These are phyloP conservation scores for Aspergillus tamarii DNA, from an alignment of 2,329 filamentous ascomycete genomes.

Conservation along the genomic window DNA sequence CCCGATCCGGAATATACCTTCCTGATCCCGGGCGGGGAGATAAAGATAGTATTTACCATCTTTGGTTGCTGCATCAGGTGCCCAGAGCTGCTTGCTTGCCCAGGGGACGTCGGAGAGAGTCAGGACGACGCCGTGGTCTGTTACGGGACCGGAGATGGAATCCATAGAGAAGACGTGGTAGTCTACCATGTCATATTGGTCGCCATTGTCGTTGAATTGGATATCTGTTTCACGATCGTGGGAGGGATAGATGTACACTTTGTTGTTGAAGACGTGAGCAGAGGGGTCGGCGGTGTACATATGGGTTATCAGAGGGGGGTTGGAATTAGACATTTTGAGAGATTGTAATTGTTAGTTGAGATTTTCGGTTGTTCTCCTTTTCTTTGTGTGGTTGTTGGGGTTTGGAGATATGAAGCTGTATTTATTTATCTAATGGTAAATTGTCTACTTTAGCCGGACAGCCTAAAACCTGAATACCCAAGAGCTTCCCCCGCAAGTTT, in stretches of 20 bases:
- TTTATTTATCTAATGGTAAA: background rate
- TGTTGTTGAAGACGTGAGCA: slow-evolving; percentile 76
- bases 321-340: slow-evolving; percentile 16
- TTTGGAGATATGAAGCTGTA: background rate
- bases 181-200: slow-evolving; percentile 83
- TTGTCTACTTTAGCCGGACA: background rate
- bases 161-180: slow-evolving; percentile 76
- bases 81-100: slow-evolving; percentile 80
- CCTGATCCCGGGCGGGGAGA: slow-evolving; percentile 74
- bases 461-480: background rate
- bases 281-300: slow-evolving; percentile 81
- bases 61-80: slow-evolving; percentile 72
- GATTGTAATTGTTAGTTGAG: background rate
- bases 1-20: slow-evolving; percentile 73
- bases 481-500: slow-evolving; percentile 3
- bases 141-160: slow-evolving; percentile 60
- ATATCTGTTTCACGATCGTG: slow-evolving; percentile 78
- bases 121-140: slow-evolving; percentile 73
- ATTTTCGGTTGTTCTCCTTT: background rate
- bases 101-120: slow-evolving; percentile 69
- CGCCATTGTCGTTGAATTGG: slow-evolving; percentile 78
- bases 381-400: background rate
- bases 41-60: slow-evolving; percentile 75
- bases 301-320: slow-evolving; percentile 68
- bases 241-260: slow-evolving; percentile 78